phyloP scores from a whole-genome alignment of 257 asterid genomes.

The Lavandula angustifolia region DNA sequence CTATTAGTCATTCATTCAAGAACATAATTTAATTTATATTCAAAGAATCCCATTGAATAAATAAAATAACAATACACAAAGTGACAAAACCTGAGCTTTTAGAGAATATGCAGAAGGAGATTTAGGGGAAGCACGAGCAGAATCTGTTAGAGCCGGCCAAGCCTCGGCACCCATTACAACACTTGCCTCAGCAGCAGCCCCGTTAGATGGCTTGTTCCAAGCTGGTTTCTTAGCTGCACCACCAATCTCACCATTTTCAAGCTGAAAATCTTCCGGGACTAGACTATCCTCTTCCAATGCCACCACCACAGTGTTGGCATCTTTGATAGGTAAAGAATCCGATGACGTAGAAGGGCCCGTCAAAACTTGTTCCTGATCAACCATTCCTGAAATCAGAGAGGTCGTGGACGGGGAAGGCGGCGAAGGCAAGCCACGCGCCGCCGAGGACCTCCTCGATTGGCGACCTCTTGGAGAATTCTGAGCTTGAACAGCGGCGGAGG shows the following conservation, averaged over 20 bases:
- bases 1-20: slow-evolving; percentile 22
- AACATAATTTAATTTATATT: background rate
- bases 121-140: slow-evolving; percentile 68
- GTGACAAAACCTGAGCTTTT: slow-evolving; percentile 54
- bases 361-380: slow-evolving; percentile 34
- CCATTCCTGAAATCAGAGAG: slow-evolving; percentile 30
- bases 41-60: background rate
- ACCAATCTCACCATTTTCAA: slow-evolving; percentile 45
- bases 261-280: slow-evolving; percentile 33
- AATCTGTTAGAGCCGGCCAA: slow-evolving; percentile 83
- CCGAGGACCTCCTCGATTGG: slow-evolving; percentile 27
- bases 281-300: slow-evolving; percentile 32
- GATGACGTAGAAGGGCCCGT: slow-evolving; percentile 30
- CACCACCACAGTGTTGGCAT: slow-evolving; percentile 1
- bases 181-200: slow-evolving; percentile 40
- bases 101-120: slow-evolving; percentile 46
- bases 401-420: slow-evolving; percentile 35
- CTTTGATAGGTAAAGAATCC: slow-evolving; percentile 40
- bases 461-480: slow-evolving; percentile 43
- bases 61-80: background rate
- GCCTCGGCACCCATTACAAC: slow-evolving; percentile 73
- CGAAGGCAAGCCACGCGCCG: slow-evolving; percentile 35
- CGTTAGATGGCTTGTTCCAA: slow-evolving; percentile 64
- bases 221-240: slow-evolving; percentile 51
- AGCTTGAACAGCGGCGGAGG: slow-evolving; percentile 23